A percentile compares a stretch with the other conserved stretches of the same genome.
Conservation (phyloP, 108 stramenopile genomes). For the Fistulifera pelliculosa region DNA sequence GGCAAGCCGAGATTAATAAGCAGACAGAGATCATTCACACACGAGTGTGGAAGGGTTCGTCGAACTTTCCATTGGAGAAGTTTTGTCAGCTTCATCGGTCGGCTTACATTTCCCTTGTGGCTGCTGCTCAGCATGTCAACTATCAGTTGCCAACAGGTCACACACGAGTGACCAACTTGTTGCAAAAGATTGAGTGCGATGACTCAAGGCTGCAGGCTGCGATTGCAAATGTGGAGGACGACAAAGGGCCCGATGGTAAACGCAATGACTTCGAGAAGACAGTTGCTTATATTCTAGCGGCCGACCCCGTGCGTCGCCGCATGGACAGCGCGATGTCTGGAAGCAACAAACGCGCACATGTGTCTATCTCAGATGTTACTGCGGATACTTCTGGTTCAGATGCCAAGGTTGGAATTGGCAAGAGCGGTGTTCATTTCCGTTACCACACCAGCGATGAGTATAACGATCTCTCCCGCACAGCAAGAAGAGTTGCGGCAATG, state of each 20-base stretch:
- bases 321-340: neutral
- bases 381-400: conserved; percentile 11
- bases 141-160: too few relatives aligned
- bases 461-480: conserved; percentile 1
- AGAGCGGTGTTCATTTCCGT: conserved; percentile 22
- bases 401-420: neutral
- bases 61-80: conserved; percentile 5
- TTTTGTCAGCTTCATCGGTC: neutral
- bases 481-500: conserved; percentile 14
- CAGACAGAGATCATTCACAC: neutral
- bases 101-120: neutral
- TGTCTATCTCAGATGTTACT: conserved; percentile 3
- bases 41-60: too few relatives aligned
- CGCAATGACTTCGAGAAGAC: too few relatives aligned
- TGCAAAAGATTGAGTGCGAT: too few relatives aligned
- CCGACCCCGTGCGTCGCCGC: too few relatives aligned
- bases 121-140: neutral
- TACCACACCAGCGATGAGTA: conserved; percentile 17
- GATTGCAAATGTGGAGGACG: conserved; percentile 7
- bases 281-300: too few relatives aligned
- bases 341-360: conserved; percentile 6
- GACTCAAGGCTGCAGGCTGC: conserved; percentile 18
- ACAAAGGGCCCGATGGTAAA: conserved; percentile 4
- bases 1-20: conserved; percentile 7
- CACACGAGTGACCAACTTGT: too few relatives aligned